Evolutionary conservation across 78 protist genomes (phyloP).

Genomic region (Dictyostelium citrinum): DNA sequence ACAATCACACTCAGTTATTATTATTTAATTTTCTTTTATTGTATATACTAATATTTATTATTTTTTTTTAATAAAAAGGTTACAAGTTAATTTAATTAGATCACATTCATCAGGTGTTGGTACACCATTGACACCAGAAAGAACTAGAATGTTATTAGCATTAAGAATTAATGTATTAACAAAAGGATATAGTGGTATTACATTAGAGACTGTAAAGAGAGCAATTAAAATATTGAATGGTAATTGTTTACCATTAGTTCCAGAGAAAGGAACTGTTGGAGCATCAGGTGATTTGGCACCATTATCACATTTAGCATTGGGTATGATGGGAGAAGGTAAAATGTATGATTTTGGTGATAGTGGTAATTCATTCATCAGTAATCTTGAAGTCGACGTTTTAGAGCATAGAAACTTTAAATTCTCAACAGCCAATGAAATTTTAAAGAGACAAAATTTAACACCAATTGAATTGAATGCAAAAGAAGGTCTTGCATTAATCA

Average conservation of each 20-base stretch:
- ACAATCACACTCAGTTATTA: too few relatives aligned
- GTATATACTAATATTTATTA: too few relatives aligned
- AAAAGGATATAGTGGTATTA: conserved; percentile 84
- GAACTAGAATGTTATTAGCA: conserved; percentile 85
- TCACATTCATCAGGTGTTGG: conserved; percentile 96
- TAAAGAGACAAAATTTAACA: not conserved
- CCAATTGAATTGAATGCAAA: conserved; percentile 83
- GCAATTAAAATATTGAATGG: conserved; percentile 81
- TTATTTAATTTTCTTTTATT: too few relatives aligned
- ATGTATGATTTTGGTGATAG: conserved; percentile 64
- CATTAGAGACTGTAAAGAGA: conserved; percentile 75
- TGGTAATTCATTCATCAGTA: not conserved
- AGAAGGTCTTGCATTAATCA: conserved; percentile 95
- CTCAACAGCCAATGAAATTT: not conserved
- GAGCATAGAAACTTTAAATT: conserved; percentile 15
- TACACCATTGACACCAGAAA: conserved; percentile 85
- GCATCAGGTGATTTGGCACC: conserved; percentile 97
- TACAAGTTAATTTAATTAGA: conserved; percentile 92
- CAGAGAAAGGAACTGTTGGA: conserved; percentile 94
- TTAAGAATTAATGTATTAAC: conserved; percentile 90
- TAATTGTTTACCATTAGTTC: conserved; percentile 85
- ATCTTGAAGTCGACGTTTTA: not conserved
- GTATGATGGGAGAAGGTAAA: conserved; percentile 85
- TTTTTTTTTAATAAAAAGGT: too few relatives aligned
- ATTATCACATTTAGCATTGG: conserved; percentile 92